Conservation (phyloP, 2,329 filamentous ascomycete species). For the Incumbomyces delicatus region DNA sequence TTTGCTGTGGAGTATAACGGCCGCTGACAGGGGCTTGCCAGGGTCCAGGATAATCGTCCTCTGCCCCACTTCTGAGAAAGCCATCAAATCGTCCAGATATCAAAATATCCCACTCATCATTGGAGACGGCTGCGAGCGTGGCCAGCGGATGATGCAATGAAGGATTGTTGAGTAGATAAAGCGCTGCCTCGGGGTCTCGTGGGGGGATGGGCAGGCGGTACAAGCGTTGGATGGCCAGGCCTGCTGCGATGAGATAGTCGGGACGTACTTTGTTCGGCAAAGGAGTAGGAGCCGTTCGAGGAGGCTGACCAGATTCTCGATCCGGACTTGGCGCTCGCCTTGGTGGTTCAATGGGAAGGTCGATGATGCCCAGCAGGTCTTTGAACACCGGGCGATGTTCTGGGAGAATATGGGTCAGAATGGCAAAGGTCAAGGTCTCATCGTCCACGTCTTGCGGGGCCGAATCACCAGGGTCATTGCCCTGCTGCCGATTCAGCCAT, state of each 20-base stretch:
- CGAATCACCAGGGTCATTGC: slow-evolving; percentile 57
- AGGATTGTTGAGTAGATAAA: slow-evolving; percentile 76
- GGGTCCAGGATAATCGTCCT: slow-evolving; percentile 37
- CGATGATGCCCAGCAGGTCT: slow-evolving; percentile 57
- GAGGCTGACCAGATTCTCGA: slow-evolving; percentile 27
- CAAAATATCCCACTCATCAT: slow-evolving; percentile 93
- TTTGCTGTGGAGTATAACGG: slow-evolving; percentile 11
- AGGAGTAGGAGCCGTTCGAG: slow-evolving; percentile 59
- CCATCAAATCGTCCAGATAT: slow-evolving; percentile 90
- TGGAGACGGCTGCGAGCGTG: slow-evolving; percentile 77
- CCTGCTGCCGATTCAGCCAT: slow-evolving; percentile 67
- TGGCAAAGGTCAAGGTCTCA: slow-evolving; percentile 86
- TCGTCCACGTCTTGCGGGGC: slow-evolving; percentile 86
- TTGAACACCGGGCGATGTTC: slow-evolving; percentile 74
- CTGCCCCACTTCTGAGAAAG: slow-evolving; percentile 87
- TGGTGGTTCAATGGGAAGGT: slow-evolving; percentile 30
- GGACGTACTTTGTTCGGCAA: slow-evolving; percentile 51
- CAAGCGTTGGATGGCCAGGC: slow-evolving; percentile 69
- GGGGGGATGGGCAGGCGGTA: slow-evolving; percentile 66
- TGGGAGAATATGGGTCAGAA: slow-evolving; percentile 72
- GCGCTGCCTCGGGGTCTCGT: slow-evolving; percentile 73
- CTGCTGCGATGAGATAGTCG: slow-evolving; percentile 64
- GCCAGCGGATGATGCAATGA: slow-evolving; percentile 75
- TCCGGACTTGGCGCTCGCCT: slow-evolving; percentile 19
- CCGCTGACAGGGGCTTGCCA: slow-evolving; percentile 22